A percentile compares a stretch with the other conserved stretches of the same genome.
phyloP scores from a whole-genome alignment of 2,329 filamentous ascomycete species.

The Alternaria consortialis region DNA sequence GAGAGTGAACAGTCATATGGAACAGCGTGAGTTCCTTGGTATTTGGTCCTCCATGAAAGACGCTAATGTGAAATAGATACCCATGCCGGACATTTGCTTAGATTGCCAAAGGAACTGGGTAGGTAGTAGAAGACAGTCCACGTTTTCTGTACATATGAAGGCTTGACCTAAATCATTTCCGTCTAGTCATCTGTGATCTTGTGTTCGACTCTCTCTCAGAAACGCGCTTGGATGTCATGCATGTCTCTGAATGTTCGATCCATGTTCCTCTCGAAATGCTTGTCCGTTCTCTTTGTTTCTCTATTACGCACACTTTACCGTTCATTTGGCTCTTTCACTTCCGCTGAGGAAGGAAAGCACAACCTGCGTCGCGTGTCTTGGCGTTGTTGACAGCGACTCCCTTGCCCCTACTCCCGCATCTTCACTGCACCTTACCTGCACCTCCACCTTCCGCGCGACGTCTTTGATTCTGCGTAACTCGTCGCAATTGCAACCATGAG shows the following conservation, averaged over 20 bases:
- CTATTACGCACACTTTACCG: not conserved
- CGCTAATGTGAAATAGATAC: slow-evolving; percentile 46
- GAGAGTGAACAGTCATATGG: slow-evolving; percentile 73
- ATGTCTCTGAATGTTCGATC: not conserved
- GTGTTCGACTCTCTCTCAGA: not conserved
- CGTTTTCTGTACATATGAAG: slow-evolving; percentile 41
- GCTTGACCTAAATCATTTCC: slow-evolving; percentile 22
- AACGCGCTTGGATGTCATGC: not conserved
- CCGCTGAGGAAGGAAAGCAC: slow-evolving; percentile 13
- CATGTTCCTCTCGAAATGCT: not conserved
- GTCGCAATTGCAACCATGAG: slow-evolving; percentile 21
- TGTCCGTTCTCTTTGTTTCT: not conserved
- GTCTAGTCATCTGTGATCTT: slow-evolving; percentile 2
- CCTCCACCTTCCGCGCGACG: slow-evolving; percentile 1
- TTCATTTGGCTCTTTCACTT: not conserved
- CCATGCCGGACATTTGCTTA: slow-evolving; percentile 58
- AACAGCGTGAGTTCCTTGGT: slow-evolving; percentile 44
- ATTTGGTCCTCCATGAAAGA: not conserved
- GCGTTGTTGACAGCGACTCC: slow-evolving; percentile 28
- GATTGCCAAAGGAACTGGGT: slow-evolving; percentile 5
- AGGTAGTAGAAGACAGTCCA: slow-evolving; percentile 25
- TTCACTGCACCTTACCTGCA: slow-evolving; percentile 8
- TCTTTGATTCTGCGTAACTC: slow-evolving; percentile 2
- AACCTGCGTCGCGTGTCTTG: slow-evolving; percentile 23
- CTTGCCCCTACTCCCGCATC: slow-evolving; percentile 4